phyloP scores from a whole-genome alignment of 2,329 filamentous ascomycete genomes.

The Aphanoascus verrucosus region DNA sequence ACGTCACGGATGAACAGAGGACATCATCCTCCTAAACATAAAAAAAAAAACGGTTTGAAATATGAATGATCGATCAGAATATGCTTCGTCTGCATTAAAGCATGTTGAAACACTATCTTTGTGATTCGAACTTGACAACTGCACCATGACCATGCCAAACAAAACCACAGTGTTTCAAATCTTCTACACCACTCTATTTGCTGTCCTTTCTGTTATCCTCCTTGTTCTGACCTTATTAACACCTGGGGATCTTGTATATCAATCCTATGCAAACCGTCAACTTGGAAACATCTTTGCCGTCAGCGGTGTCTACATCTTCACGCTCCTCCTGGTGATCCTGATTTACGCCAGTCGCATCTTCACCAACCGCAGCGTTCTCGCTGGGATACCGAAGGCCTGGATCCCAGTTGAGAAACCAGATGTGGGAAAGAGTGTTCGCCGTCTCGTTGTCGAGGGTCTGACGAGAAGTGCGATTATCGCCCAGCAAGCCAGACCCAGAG shows the following conservation, averaged over 20 bases:
- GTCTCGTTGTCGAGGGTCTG: constrained; percentile 62
- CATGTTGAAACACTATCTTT: too few relatives aligned
- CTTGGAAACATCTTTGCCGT: constrained; percentile 77
- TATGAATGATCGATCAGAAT: neutral
- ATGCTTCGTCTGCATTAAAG: neutral
- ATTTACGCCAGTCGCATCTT: constrained; percentile 79
- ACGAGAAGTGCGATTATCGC: constrained; percentile 69
- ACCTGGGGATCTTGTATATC: constrained; percentile 69
- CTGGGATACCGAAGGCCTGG: constrained; percentile 75
- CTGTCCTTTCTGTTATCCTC: constrained; percentile 62
- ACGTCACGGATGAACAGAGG: too few relatives aligned
- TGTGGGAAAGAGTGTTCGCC: constrained; percentile 61
- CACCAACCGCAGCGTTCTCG: constrained; percentile 67
- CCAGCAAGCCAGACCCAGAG: constrained; percentile 62
- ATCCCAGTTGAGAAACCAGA: constrained; percentile 79
- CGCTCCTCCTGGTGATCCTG: constrained; percentile 57
- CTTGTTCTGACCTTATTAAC: constrained; percentile 65
- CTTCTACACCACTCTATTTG: constrained; percentile 70
- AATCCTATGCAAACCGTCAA: constrained; percentile 56
- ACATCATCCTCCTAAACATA: too few relatives aligned
- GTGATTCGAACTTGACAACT: neutral
- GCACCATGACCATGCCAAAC: constrained; percentile 4
- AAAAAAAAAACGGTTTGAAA: too few relatives aligned
- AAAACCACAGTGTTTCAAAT: constrained; percentile 48
- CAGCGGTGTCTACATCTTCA: constrained; percentile 62